Evolutionary conservation across 805 yeast genomes (phyloP).

Genomic region (Torulaspora indica): DNA sequence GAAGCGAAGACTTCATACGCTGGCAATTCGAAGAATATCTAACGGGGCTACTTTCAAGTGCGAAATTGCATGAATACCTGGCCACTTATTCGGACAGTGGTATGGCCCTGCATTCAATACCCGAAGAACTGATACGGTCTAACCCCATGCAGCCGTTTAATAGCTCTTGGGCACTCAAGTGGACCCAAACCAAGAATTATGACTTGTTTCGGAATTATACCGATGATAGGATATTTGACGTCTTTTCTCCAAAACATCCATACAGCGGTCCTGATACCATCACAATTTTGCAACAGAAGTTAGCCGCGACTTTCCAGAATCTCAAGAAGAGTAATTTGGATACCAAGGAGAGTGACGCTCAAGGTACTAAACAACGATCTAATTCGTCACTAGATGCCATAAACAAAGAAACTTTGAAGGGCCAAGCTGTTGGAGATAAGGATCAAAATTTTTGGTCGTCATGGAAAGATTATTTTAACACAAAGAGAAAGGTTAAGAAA

Average conservation of each 20-base stretch:
- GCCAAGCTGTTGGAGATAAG: conserved; percentile 1
- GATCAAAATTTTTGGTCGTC: conserved; percentile 23
- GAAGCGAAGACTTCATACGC: conserved; percentile 85
- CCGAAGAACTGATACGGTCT: conserved; percentile 29
- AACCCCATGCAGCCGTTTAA: conserved; percentile 42
- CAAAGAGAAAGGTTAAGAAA: conserved; percentile 15
- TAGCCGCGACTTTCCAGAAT: conserved; percentile 34
- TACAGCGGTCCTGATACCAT: conserved; percentile 31
- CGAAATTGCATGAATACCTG: conserved; percentile 61
- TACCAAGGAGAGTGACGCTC: conserved; percentile 4
- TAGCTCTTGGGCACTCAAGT: conserved; percentile 43
- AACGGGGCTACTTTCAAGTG: conserved; percentile 65
- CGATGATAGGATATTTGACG: conserved; percentile 65
- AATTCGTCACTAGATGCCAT: conserved; percentile 1
- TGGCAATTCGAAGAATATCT: conserved; percentile 87
- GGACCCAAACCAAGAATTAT: conserved; percentile 55
- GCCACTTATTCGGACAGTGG: conserved; percentile 36
- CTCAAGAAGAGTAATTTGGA: conserved; percentile 21
- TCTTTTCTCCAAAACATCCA: conserved; percentile 47
- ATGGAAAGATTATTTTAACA: conserved; percentile 31
- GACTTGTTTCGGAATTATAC: conserved; percentile 51
- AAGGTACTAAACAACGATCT: conserved; percentile 2
- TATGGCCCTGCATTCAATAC: conserved; percentile 35
- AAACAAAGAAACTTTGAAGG: conserved; percentile 3
- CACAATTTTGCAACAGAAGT: conserved; percentile 29